Base-by-base conservation (phyloP, 352 stramenopile genomes). In the Globisporangium nunn region DNA sequence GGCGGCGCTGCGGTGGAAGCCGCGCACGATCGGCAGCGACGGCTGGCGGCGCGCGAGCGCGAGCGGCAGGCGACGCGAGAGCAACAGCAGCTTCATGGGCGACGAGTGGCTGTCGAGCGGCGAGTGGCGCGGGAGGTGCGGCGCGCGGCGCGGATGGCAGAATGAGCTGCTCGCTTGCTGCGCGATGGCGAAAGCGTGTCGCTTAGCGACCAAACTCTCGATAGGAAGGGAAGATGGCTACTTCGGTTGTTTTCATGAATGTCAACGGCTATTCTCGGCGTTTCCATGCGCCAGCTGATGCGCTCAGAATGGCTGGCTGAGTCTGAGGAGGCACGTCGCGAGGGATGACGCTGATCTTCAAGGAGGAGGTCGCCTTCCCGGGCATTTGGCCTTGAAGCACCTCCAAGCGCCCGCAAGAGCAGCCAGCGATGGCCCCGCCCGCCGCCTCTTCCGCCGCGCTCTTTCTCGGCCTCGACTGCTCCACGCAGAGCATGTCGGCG, bases 401-500 rank as follows among this genome's bases (percentile, higher is more conserved):
- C 33, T 11, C 33, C 33, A 37, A 37, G 33, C 33, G 10, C 33
- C 33, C 33, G 33, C 33, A 11, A 37, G 6, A 37, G 33, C 35
- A 15, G 35, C 10, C 35, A 15, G 35, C 10, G 7, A 43, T 43
- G 37, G 11, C 37, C 12, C 12, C 37, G 37, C 37, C 7, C 10
- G 35, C 35, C 35, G 35, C 35, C 35, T 3, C 11, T 12, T 10
- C 37, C 37, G 11, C 37, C 37, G 37, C 64, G 54, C 72, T 83
- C 28, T 81, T 74, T 55, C 58, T 93, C 18, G 81, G 82, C 1
- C 54, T 95, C 12, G 85, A 95, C 61, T 91, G 85, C 67, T 93
- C 81, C 47, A 93, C 85, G 54, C 85, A 95, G 71, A 93, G 79
- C 68, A 87, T 93, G 64, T 87, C 74, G 5, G 76, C 82, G 1